Percentiles rank a stretch among this genome's conserved stretches.
phyloP scores from a whole-genome alignment of 345 rosid genomes.

The Eucalyptus shirleyi region DNA sequence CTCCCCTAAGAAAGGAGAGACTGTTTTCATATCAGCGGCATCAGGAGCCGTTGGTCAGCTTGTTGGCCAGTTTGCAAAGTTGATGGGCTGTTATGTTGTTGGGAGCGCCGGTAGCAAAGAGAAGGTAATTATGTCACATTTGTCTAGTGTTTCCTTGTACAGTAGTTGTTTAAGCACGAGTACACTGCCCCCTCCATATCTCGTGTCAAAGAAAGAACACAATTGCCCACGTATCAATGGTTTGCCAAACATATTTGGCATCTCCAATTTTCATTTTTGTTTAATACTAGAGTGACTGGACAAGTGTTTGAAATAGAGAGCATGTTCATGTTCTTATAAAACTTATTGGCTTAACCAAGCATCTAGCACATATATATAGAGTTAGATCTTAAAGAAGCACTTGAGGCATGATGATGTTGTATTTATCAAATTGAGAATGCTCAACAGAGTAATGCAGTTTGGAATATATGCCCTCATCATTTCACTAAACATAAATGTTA shows the following conservation, averaged over 20 bases:
- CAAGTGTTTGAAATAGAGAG: neutral
- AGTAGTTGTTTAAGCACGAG: neutral
- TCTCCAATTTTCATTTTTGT: neutral
- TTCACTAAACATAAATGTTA: neutral
- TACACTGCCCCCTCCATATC: neutral
- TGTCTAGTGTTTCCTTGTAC: neutral
- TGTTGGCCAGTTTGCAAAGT: neutral
- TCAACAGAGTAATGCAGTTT: neutral
- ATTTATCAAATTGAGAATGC: neutral
- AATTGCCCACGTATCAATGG: neutral
- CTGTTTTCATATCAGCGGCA: neutral
- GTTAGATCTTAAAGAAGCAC: neutral
- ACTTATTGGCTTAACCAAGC: neutral
- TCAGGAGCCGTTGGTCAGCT: neutral
- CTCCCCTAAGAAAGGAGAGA: neutral
- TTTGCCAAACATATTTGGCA: neutral
- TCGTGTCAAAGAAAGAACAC: neutral
- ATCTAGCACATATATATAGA: neutral
- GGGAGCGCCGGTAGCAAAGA: neutral
- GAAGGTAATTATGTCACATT: neutral
- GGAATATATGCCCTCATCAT: neutral
- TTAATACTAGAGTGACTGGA: neutral
- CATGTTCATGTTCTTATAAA: neutral
- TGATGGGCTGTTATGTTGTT: neutral
- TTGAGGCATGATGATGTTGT: neutral